Evolutionary conservation across 306 rosid species (phyloP), one percentile per base, ranked within the genome.

Genomic region (Glycyrrhiza uralensis): DNA sequence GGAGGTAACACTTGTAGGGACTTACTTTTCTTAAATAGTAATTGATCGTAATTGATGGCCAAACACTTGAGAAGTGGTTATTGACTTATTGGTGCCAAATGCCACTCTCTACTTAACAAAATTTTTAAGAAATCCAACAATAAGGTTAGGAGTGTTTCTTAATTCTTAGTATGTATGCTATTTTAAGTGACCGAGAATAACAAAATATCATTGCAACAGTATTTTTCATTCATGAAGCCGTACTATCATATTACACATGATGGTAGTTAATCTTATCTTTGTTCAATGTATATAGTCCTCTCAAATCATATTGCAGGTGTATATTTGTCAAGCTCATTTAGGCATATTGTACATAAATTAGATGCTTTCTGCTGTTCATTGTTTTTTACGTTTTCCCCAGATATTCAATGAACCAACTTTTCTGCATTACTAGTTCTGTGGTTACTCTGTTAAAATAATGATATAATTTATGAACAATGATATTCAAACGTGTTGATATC

Each of bases 401-500:
- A 35, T 75, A 72, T 63, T 41, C 30, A 52, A 19, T 29, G 35
- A 36, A 26, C 14, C 28, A 47, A 58, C 26, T 57, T 66, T 14
- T 57, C 22, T 29, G 14, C 49, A 66, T 24, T 42, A 22, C 39
- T 45, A 7, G 29, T 57, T 76, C 12, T 17, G 13, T 23, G 50
- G 59, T 52, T 58, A 29, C 44, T 22, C 14, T 24, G 46, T 65
- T 61, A 45, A 54, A 69, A 63, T 38, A 65, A 57, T 77, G 72
- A 22, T 32, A 20, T 35, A 14, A 18, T 46, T 65, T 64, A n/a
- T n/a, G n/a, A n/a, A n/a, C n/a, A n/a, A n/a, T n/a, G n/a, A n/a
- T n/a, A n/a, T n/a, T n/a, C n/a, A n/a, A 61, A 51, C 44, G 57
- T 76, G 24, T 26, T 52, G 6, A 23, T 46, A 69, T 76, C 81